Evolutionary conservation across 2,329 filamentous ascomycete genomes (phyloP), one percentile per base, ranked within the genome.

Genomic region (Sporothrix phasma): DNA sequence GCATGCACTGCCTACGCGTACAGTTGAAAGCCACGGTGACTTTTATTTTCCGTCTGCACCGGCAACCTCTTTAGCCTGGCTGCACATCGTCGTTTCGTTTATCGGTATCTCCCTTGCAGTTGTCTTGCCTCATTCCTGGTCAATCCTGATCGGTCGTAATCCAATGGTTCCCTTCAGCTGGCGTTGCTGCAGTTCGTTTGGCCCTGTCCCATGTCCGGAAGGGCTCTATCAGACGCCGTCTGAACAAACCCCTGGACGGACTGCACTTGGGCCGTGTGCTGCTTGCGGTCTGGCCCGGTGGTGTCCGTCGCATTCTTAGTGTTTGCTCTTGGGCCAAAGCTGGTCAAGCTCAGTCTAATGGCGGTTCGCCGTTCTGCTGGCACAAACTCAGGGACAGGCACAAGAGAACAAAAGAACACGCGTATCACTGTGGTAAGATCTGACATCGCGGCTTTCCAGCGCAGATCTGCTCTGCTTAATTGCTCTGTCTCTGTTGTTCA

Each of bases 221-320:
- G 49, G 49, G 5, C 15, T 10, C 17, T 39, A 24, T 56, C 26
- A 29, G n/a, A 22, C 54, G 54, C 22, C 37, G n/a, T 47, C 58
- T 34, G 19, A 34, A n/a, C 17, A n/a, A 34, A 60, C 56, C 41
- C 54, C 56, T 60, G 39, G 56, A 59, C 22, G 54, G 37, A 26
- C 39, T 29, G 37, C 41, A 13, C 24, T 24, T 53, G 15, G 34
- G 22, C 46, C 43, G 54, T 29, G 54, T n/a, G 39, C 24, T 51
- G 26, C 29, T 13, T 10, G 19, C 61, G 61, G 61, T 62, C 37
- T 62, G 61, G 37, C 47, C 61, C 61, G 61, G 61, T 62, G 60
- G 60, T 43, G 60, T 11, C 60, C 61, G 61, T 54, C 47, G 61
- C 47, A 24, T n/a, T 8, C 26, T 22, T 62, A 53, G 39, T 54